Evolutionary conservation across 108 stramenopile genomes (phyloP), one percentile per base, ranked within the genome.

Genomic region (Hondaea fermentalgiana): DNA sequence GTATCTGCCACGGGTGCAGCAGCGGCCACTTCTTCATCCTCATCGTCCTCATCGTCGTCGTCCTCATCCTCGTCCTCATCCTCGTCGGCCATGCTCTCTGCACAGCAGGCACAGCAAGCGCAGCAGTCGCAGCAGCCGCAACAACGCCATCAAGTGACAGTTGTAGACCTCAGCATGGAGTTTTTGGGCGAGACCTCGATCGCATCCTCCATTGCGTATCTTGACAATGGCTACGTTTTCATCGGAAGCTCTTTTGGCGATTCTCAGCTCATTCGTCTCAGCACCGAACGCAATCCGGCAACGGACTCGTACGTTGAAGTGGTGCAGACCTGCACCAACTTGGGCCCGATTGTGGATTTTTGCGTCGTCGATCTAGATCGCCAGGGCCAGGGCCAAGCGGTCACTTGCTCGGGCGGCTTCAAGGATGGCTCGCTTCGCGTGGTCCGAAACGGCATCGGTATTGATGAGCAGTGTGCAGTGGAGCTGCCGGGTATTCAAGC

Each of bases 301-400:
- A 90, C 89, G 58, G 53, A 21, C 6, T 95, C 95, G 5, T 96
- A 95, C 87, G 72, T 97, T 51, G 91, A 93, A 69, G 94, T 97
- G 3, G 72, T 98, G 87, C 97, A 98, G 88, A 96, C 97, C 69
- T 99, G 97, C 88, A 94, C 94, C 17, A 97, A 97, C 89, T 90
- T 98, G 64, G 98, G 98, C 5, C 99, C 99, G 21, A 98, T 99
- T 92, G 94, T 97, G 23, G 99, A 99, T 91, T 97, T 99, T 92
- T 96, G 96, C 90, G 89, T 98, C 72, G 93, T 97, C 4, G 96
- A 98, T 57, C 91, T 94, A 25, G 92, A 94, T 60, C 55, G 92
- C 21, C 89, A 93, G 59, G 94, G 94, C 29, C 96, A 97, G 87
- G 93, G 93, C 16, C 95, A 97, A 64, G 95, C 97, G 8, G 99